Base-by-base conservation (phyloP, 2,329 filamentous ascomycete genomes). In the Dactylella cylindrospora region DNA sequence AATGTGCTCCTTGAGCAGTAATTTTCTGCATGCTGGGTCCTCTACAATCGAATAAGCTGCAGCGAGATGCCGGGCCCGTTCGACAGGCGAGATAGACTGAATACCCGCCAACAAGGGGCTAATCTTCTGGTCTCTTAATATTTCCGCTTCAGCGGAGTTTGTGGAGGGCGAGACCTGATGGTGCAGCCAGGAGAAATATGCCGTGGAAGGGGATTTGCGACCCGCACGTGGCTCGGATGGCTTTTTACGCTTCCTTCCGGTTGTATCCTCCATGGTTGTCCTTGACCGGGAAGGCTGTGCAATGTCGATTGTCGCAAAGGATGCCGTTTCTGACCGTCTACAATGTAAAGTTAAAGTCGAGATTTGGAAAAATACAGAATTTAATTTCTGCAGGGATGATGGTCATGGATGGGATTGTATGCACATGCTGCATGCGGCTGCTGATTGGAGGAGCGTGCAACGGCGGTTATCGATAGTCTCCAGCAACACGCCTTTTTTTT, bases 1-100 rank as follows among this genome's bases (percentile, higher is more conserved):
- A 66, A 86, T 76, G 71, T 84, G 81, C 72, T 86, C 84, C 17
- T 83, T 76, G 60, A 86, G 74, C 17, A 86, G 76, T 52, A 86
- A 71, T 71, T 85, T 85, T 65, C 84, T 78, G 68, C 80, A 84
- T 66, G 76, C 79, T 22, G 76, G 69, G 67, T 86, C 81, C 51
- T 82, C 78, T 44, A 85, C 47, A 17, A 70, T 65, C 36, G 80
- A 84, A 55, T 78, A 77, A 45, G 85, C 77, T 19, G 81, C 82
- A 12, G 74, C 73, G 5, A 83, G 81, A 8, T 83, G 83, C 1
- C 78, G 70, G 4, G 80, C 78, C 50, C 83, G 78, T n/a, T 76
- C 77, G 70, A 80, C 81, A 43, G 79, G 74, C 33, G 84, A 80
- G 26, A 80, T 69, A 68, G 79, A 82, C 68, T 80, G 76, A 32